Base-by-base conservation (phyloP, 768 basidiomycete genomes). In the Fomitopsis serialis region DNA sequence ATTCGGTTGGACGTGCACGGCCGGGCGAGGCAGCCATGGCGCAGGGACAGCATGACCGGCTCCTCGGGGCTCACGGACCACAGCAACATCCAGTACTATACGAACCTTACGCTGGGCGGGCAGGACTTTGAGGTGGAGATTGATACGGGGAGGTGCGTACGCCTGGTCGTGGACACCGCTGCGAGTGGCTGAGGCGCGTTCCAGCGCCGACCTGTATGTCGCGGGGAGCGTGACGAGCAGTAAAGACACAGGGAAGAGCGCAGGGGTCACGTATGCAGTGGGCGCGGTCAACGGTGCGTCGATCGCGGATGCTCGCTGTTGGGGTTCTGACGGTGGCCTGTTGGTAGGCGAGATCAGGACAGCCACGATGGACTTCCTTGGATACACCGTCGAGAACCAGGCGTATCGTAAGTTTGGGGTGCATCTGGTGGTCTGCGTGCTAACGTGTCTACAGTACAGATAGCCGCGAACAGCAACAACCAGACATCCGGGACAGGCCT, bases 171-270 rank as follows among this genome's bases (percentile, higher is more conserved):
- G 36, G 32, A 42, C 17, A 5, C 27, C 12, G 23, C 2, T 24
- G 25, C n/a, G 13, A 45, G 24, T n/a, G 43, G 19, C 48, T 25
- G n/a, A 24, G 13, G 53, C 42, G 32, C 46, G 44, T 35, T 42
- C 10, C 47, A 87, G 85, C 55, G 84, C 85, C 15, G 86, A 88
- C 62, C 66, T 86, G 8, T 85, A 80, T 78, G 76, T 86, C 5
- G 74, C 77, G 10, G 73, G 74, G 27, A 54, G 54, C 48, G 74
- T 83, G 7, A 66, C 69, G 11, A 64, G 63, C 35, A 74, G 74
- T 32, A 69, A 58, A 17, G 58, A 67, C 23, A 74, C 78, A 35
- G 74, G 72, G 2, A 65, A 62, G 47, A 68, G 67, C 8, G 64
- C 73, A 19, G 61, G 61, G 15, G 74, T 85, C 19, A 61, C 66